Evolutionary conservation across 2,329 filamentous ascomycete species (phyloP), one percentile per base, ranked within the genome.

Genomic region (Aspergillus nomiae): DNA sequence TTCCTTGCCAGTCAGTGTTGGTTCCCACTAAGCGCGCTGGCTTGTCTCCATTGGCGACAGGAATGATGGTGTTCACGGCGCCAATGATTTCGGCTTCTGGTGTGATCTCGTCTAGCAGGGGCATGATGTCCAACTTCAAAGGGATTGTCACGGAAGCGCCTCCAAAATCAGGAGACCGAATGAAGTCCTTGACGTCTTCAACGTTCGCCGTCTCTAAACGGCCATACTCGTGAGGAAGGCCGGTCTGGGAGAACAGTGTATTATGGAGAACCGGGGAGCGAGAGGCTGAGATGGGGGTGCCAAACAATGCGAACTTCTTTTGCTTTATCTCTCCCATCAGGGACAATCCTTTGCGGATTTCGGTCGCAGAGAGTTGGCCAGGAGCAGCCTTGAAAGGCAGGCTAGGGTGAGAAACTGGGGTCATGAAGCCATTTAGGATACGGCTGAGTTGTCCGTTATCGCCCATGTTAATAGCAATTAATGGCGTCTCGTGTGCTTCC

Each of bases 401-500:
- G 14, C 86, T 86, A 1, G 92, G 91, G 76, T 98, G 95, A 3
- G 92, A 93, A 16, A 99, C 95, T 0, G 95, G 95, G 0, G 95
- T 98, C 82, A 99, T 88, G 82, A 98, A 98, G 34, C 86, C 84
- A 78, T 99, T 99, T 63, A 96, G 82, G 51, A 99, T 90, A 38
- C 95, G 89, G 73, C 92, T 97, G 48, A 97, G 85, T 80, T 97
- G 95, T 56, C 95, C 95, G 30, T 87, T 83, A 55, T 87, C 83
- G 34, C 94, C 94, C 94, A 99, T 98, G 79, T 99, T 99, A 75
- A 99, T 90, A 1, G 91, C 92, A 70, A 99, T 97, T 60, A 99
- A 81, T 0, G 94, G 94, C n/a, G 89, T 88, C 59, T 90, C 84
- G 73, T 96, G 90, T 1, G 91, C 86, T 28, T 85, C 82, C 43